Percentiles rank a stretch among this genome's conserved stretches.
These are phyloP conservation scores for Alternaria tenuissima DNA, from an alignment of 2,329 filamentous ascomycete genomes.

Conservation along the genomic window DNA sequence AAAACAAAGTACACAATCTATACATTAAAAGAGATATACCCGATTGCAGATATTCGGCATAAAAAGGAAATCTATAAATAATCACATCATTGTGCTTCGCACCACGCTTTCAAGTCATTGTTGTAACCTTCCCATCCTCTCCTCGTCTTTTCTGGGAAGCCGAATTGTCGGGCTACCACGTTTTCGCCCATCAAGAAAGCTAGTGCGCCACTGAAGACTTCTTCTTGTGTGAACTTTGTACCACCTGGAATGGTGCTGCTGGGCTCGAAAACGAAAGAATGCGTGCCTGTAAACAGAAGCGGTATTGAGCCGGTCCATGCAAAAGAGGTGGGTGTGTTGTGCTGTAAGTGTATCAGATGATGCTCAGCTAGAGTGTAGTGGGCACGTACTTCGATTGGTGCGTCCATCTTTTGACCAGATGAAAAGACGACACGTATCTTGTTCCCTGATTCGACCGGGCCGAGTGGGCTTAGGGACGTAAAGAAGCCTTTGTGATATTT, in stretches of 20 bases:
- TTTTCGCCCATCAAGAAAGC: slow-evolving; percentile 23
- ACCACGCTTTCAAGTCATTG: slow-evolving; percentile 24
- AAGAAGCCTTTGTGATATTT: slow-evolving; percentile 24
- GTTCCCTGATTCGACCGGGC: slow-evolving; percentile 16
- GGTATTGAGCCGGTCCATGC: slow-evolving; percentile 25
- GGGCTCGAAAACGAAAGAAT: slow-evolving; percentile 25
- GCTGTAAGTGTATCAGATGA: slow-evolving; percentile 6
- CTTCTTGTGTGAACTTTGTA: slow-evolving; percentile 31
- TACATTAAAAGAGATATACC: neutral
- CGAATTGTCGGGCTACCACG: slow-evolving; percentile 17
- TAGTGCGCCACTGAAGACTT: slow-evolving; percentile 27
- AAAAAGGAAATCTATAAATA: neutral
- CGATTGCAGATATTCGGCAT: neutral
- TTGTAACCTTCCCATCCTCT: slow-evolving; percentile 23
- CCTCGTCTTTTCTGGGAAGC: slow-evolving; percentile 21
- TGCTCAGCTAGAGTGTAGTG: neutral
- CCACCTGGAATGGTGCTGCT: slow-evolving; percentile 15
- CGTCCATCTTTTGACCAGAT: slow-evolving; percentile 16
- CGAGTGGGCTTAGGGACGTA: slow-evolving; percentile 23
- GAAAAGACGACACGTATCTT: slow-evolving; percentile 22
- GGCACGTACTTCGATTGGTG: slow-evolving; percentile 13
- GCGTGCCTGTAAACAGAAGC: slow-evolving; percentile 27
- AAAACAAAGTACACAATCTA: neutral
- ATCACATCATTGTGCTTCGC: slow-evolving; percentile 7
- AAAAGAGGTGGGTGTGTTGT: slow-evolving; percentile 19